These are phyloP conservation scores for Ophiocordyceps camponoti-floridani DNA, from an alignment of 2,329 filamentous ascomycete genomes.

Conservation along the genomic window DNA sequence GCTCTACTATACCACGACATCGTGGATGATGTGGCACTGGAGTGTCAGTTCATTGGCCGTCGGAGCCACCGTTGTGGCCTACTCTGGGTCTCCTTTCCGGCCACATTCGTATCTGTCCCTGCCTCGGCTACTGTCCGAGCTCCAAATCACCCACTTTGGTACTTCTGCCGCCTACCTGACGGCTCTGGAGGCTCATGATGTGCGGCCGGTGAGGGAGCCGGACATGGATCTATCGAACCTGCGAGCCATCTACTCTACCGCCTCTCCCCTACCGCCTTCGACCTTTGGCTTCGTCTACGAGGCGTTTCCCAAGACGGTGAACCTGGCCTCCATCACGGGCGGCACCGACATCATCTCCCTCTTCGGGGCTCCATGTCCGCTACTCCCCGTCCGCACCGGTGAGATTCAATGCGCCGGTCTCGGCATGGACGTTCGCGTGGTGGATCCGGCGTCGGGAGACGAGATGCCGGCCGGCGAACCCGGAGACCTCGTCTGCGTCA, in stretches of 20 bases:
- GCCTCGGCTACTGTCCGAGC: constrained; percentile 61
- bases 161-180: constrained; percentile 90
- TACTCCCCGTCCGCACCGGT: constrained; percentile 53
- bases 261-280: constrained; percentile 77
- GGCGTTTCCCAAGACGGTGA: constrained; percentile 62
- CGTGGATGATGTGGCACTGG: constrained; percentile 99
- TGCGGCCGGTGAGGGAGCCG: constrained; percentile 36
- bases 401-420: constrained; percentile 65
- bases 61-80: constrained; percentile 70
- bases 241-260: constrained; percentile 83
- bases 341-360: constrained; percentile 94
- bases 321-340: constrained; percentile 84
- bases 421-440: constrained; percentile 56
- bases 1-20: constrained; percentile 88
- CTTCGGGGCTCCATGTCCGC: constrained; percentile 69
- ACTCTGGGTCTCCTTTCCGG: constrained; percentile 81
- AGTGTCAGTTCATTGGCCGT: constrained; percentile 70
- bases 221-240: constrained; percentile 44
- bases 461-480: constrained; percentile 44
- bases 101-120: constrained; percentile 67
- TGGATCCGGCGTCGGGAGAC: constrained; percentile 38
- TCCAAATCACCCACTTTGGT: constrained; percentile 80
- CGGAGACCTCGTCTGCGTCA: constrained; percentile 75
- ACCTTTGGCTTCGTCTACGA: constrained; percentile 84
- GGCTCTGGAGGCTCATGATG: constrained; percentile 62